Evolutionary conservation across 176 grass and related monocot genomes (phyloP), one percentile per base, ranked within the genome.

Genomic region (Triticum urartu): DNA sequence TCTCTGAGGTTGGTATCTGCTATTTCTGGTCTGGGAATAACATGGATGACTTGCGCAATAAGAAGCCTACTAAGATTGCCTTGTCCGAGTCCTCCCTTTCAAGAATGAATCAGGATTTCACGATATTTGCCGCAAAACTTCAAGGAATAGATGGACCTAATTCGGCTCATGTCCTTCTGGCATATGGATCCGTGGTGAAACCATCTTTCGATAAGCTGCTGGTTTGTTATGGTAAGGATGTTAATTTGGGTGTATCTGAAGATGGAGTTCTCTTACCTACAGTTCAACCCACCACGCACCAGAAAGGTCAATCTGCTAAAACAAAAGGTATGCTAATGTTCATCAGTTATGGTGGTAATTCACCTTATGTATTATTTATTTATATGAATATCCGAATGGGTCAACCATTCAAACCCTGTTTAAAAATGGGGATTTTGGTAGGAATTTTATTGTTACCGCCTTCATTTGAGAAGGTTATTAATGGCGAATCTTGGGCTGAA

Each of bases 171-270:
- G 80, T 96, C 18, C 85, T 92, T 62, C 69, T 95, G 79, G 86
- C 97, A 83, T 96, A 91, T 96, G 92, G 93, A 33, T 99, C 97
- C 9, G 30, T 96, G 50, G 92, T 94, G 52, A 99, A 99, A 56
- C 97, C 97, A 78, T 91, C 87, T 59, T 99, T 99, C 83, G 89
- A 94, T 76, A 93, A 92, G 89, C 84, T 92, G 67, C 78, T 91
- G 77, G 92, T 93, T 77, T 78, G 86, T 69, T 88, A 91, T 89
- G 94, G 92, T 64, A 89, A 9, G 28, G 88, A 99, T 88, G 84
- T 96, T 83, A 93, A 77, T 72, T 85, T 99, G 87, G 88, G 87
- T 84, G 65, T 83, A 45, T 87, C 88, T 83, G 82, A 91, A 86
- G 87, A 89, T 82, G 97, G 92, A 40, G 66, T 93, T 91, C 89